Evolutionary conservation across 495 filamentous ascomycete species (phyloP).

Genomic region (Hypoxylon cercidicola): DNA sequence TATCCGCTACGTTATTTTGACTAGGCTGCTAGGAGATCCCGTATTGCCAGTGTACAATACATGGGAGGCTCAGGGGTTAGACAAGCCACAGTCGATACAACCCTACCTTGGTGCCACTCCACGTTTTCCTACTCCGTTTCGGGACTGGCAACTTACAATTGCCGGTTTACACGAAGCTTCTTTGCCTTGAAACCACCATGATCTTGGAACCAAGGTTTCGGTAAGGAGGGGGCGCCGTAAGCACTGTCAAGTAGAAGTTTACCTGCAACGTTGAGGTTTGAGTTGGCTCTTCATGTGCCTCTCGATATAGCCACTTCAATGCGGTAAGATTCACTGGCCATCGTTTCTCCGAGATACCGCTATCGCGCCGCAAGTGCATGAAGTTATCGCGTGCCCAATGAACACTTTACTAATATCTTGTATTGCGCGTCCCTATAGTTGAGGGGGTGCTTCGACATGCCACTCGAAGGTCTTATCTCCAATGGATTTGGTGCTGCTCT

Average conservation of each 20-base stretch:
- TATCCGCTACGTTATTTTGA: neutral
- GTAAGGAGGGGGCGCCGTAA: constrained; percentile 14
- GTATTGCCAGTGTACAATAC: neutral
- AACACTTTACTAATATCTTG: neutral
- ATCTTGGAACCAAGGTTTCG: constrained; percentile 14
- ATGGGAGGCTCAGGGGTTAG: constrained; percentile 14
- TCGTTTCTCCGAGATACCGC: constrained; percentile 10
- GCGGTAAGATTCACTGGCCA: constrained; percentile 32
- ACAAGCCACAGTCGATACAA: constrained; percentile 27
- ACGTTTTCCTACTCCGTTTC: constrained; percentile 23
- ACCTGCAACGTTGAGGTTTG: constrained; percentile 8
- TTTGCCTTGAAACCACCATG: constrained; percentile 9
- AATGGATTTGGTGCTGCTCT: constrained; percentile 3
- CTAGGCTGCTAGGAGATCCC: neutral
- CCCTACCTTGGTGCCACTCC: constrained; percentile 13
- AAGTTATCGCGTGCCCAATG: constrained; percentile 9
- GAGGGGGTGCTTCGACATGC: constrained; percentile 4
- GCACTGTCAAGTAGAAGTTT: neutral
- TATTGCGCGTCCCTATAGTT: constrained; percentile 32
- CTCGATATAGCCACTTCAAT: constrained; percentile 13
- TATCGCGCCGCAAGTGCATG: constrained; percentile 18
- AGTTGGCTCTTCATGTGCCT: constrained; percentile 14
- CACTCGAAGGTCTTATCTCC: constrained; percentile 3
- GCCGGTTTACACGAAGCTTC: constrained; percentile 21
- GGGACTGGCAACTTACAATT: constrained; percentile 10